phyloP scores from a whole-genome alignment of 495 filamentous ascomycete species.

The Darksidea phi region DNA sequence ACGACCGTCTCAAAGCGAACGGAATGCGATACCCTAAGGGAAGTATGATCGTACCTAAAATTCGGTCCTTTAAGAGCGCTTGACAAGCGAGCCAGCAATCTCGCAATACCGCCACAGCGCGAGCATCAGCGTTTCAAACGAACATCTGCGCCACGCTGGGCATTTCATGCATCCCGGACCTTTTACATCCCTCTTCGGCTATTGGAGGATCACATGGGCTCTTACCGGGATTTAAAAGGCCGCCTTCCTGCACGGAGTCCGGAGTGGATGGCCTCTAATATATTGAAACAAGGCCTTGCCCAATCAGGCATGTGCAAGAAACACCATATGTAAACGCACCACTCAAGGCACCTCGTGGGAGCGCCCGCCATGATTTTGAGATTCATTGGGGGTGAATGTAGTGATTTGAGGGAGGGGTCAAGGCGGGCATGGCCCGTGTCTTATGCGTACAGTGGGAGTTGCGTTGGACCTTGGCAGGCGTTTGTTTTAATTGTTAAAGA shows the following conservation, averaged over 20 bases:
- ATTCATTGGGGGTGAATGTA: background rate
- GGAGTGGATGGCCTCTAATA: conserved; percentile 2
- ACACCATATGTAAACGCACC: background rate
- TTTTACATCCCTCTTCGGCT: background rate
- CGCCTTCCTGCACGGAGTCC: conserved; percentile 5
- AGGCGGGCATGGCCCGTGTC: background rate
- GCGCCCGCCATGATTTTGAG: background rate
- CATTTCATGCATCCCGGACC: background rate
- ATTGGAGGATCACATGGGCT: conserved; percentile 1
- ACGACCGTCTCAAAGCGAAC: no score
- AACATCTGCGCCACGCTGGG: conserved; percentile 23
- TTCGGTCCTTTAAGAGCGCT: no score
- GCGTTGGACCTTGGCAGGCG: background rate
- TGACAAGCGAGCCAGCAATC: no score
- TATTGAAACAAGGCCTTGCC: conserved; percentile 24
- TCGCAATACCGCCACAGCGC: no score
- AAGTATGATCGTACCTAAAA: no score
- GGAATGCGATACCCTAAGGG: no score
- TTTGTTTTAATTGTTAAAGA: background rate
- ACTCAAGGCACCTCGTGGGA: conserved; percentile 3
- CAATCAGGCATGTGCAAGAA: conserved; percentile 3
- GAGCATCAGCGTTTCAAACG: no score
- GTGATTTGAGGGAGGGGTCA: no score
- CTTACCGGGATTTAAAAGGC: background rate
- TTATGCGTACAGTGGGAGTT: no score